phyloP scores from a whole-genome alignment of 345 rosid species.

The Camelina laxa region DNA sequence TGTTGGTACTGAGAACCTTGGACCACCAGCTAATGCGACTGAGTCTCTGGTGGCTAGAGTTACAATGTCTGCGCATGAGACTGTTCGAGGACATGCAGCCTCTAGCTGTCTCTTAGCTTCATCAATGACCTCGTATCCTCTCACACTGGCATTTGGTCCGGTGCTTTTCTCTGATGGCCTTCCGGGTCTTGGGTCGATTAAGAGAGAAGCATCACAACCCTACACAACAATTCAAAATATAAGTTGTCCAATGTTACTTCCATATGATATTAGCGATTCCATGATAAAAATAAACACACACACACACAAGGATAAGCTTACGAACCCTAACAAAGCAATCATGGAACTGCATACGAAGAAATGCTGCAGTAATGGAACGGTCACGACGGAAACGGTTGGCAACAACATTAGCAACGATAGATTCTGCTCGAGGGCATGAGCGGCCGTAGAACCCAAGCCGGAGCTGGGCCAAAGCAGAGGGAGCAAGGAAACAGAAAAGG shows the following conservation, averaged over 20 bases:
- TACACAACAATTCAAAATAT: conserved; percentile 14
- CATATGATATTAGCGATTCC: neutral
- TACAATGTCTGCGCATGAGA: conserved; percentile 49
- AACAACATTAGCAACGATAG: conserved; percentile 55
- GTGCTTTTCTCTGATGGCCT: conserved; percentile 48
- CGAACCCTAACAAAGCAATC: conserved; percentile 77
- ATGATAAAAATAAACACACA: neutral
- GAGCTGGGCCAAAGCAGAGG: conserved; percentile 52
- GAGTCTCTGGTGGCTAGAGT: conserved; percentile 69
- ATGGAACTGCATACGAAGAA: conserved; percentile 90
- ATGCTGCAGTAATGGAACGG: conserved; percentile 55
- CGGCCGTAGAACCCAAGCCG: conserved; percentile 57
- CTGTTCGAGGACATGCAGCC: conserved; percentile 37
- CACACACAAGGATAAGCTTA: conserved; percentile 22
- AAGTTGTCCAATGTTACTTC: neutral
- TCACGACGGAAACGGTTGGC: conserved; percentile 50
- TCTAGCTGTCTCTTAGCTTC: conserved; percentile 45
- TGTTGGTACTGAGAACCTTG: conserved; percentile 53
- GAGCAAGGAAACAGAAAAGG: conserved; percentile 37
- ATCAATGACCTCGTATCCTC: conserved; percentile 46
- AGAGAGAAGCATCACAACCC: conserved; percentile 50
- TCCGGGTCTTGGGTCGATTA: conserved; percentile 43
- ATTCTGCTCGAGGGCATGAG: conserved; percentile 65
- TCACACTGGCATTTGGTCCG: conserved; percentile 44
- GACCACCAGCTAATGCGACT: conserved; percentile 61